Base-by-base conservation (phyloP, 371 early-diverging fungal genomes). In the Zychaea mexicana region DNA sequence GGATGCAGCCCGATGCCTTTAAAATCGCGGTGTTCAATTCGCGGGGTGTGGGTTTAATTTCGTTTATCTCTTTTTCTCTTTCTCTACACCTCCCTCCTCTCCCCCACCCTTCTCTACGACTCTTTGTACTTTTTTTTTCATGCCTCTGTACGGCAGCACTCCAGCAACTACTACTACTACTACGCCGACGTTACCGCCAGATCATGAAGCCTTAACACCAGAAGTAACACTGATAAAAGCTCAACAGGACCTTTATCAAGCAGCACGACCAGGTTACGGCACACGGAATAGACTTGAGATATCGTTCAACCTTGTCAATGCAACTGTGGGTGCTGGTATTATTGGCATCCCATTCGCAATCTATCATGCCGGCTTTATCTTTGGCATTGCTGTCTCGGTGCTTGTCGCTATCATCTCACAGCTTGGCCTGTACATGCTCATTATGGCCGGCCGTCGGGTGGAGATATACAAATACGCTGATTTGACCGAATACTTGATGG, bases 251-350 rank as follows among this genome's bases (percentile, higher is more conserved):
- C 31, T 72, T 22, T 52, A 68, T 46, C 74, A 74, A 52, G 45
- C 66, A 2, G 61, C 65, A 47, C 62, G 42, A 56, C 74, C 74
- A 15, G 74, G 74, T 26, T 70, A 70, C 36, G 74, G 74, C 19
- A 61, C 66, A 4, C 64, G 70, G 10, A 53, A 45, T 12, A 54
- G 58, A 17, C 36, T 66, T 22, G 63, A 70, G 36, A 72, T 73
- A 32, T 65, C 82, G 1, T 73, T 79, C 52, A 80, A 76, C 49
- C 65, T 83, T 39, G 76, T 79, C 45, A 83, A 83, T 64, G 76
- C 81, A 17, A 83, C 79, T 5, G 81, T 83, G 19, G 83, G 83
- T 7, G 77, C 83, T 13, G 83, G 83, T 31, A 76, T 83, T 49
- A 68, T 83, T 52, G 83, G 81, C 0, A 57, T 83, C n/a, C 68